These are phyloP conservation scores for Pseudomonodictys pantanalensis DNA, from an alignment of 495 filamentous ascomycete species.

Conservation along the genomic window DNA sequence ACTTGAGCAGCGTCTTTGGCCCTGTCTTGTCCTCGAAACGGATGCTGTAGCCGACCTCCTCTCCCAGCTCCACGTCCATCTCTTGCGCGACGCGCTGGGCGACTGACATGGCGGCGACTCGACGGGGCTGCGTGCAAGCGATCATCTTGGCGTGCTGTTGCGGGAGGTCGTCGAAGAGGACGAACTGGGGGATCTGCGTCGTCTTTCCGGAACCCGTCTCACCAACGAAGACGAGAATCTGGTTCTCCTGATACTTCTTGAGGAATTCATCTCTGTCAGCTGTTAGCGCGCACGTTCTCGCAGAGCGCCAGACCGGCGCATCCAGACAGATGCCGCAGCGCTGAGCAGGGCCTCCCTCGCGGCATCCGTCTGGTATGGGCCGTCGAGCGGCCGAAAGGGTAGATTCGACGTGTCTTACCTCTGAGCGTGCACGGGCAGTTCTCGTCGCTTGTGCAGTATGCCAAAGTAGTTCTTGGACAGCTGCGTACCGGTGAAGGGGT, in stretches of 20 bases:
- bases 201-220: conserved; percentile 99
- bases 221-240: conserved; percentile 97
- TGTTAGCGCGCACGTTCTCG: conserved; percentile 1
- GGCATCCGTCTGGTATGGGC: background rate
- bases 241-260: conserved; percentile 81
- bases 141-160: conserved; percentile 81
- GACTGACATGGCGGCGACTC: conserved; percentile 98
- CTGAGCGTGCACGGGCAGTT: conserved; percentile 86
- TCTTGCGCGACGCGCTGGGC: conserved; percentile 97
- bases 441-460: conserved; percentile 78
- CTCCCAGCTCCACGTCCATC: conserved; percentile 88
- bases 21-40: conserved; percentile 96
- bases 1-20: conserved; percentile 89
- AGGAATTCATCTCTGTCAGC: conserved; percentile 79
- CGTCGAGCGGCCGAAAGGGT: conserved; percentile 1
- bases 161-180: conserved; percentile 93
- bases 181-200: conserved; percentile 97
- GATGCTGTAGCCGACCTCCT: conserved; percentile 98
- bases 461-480: conserved; percentile 83
- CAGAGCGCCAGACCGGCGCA: background rate
- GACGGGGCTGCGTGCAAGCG: conserved; percentile 95
- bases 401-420: conserved; percentile 51
- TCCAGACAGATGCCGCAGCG: background rate
- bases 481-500: conserved; percentile 74
- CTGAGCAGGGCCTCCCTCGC: background rate